phyloP scores from a whole-genome alignment of 2,329 filamentous ascomycete species.

The Cytospora piceicola region DNA sequence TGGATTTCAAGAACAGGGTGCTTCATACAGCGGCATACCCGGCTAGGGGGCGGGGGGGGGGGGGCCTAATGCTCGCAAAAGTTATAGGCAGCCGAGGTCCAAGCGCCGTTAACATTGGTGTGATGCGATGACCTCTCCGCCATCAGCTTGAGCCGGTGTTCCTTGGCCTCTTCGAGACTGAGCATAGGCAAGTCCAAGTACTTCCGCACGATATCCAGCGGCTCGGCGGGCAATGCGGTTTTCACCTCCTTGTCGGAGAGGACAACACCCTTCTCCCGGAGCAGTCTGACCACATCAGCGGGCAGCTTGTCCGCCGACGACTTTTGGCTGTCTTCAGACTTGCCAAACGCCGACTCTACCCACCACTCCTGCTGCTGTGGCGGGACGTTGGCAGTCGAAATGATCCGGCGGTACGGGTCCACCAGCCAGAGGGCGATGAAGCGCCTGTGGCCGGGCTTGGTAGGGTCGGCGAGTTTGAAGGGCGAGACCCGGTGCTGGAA shows the following conservation, averaged over 20 bases:
- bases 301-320: slow-evolving; percentile 23
- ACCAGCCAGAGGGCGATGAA: slow-evolving; percentile 65
- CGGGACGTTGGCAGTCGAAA: slow-evolving; percentile 50
- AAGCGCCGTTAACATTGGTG: background rate
- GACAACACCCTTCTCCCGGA: slow-evolving; percentile 20
- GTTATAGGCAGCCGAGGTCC: background rate
- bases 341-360: slow-evolving; percentile 31
- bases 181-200: slow-evolving; percentile 9
- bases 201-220: slow-evolving; percentile 20
- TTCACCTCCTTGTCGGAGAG: background rate
- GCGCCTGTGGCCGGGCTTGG: slow-evolving; percentile 59
- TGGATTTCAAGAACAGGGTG: too few species aligned
- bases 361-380: slow-evolving; percentile 49
- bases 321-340: slow-evolving; percentile 5
- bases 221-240: slow-evolving; percentile 24
- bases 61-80: slow-evolving; percentile 19
- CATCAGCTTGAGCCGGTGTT: slow-evolving; percentile 31
- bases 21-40: too few species aligned
- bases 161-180: slow-evolving; percentile 27
- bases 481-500: slow-evolving; percentile 56
- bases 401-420: slow-evolving; percentile 54
- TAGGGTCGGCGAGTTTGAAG: slow-evolving; percentile 56
- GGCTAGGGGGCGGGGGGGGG: too few species aligned
- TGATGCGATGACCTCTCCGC: slow-evolving; percentile 17
- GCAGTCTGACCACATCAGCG: slow-evolving; percentile 27